phyloP scores from a whole-genome alignment of 192 early-diverging fungal genomes.

The Coemansia sp. region DNA sequence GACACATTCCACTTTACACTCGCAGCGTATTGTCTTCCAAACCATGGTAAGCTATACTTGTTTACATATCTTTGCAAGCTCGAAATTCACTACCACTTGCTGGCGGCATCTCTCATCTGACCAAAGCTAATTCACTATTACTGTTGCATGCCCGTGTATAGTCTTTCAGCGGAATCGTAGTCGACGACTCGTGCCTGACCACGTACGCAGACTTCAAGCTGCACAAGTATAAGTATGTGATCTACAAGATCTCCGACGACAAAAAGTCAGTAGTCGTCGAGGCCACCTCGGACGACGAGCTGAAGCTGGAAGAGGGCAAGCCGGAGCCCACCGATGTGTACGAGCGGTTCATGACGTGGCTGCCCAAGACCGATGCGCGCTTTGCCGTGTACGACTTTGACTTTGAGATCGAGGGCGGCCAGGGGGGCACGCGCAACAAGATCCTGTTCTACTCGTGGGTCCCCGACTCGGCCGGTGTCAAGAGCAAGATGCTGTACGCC shows the following conservation, averaged over 20 bases:
- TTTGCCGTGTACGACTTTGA: constrained; percentile 90
- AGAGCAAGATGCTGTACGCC: constrained; percentile 88
- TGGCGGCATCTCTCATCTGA: background rate
- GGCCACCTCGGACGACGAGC: constrained; percentile 52
- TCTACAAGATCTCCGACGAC: constrained; percentile 77
- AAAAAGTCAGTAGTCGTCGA: constrained; percentile 63
- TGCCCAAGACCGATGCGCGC: constrained; percentile 70
- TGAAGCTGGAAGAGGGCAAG: constrained; percentile 60
- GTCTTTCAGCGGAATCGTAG: constrained; percentile 75
- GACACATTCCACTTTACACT: too few species aligned
- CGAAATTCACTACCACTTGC: too few species aligned
- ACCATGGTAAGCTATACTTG: too few species aligned
- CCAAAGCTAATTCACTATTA: background rate
- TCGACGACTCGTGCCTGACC: constrained; percentile 58
- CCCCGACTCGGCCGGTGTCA: constrained; percentile 72
- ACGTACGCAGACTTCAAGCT: constrained; percentile 72
- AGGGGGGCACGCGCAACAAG: constrained; percentile 75
- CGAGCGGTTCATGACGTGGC: constrained; percentile 60
- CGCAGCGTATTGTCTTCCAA: too few species aligned
- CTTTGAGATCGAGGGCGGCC: constrained; percentile 57
- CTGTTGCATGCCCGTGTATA: constrained; percentile 20
- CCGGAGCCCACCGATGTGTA: constrained; percentile 42
- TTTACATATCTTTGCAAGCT: too few species aligned
- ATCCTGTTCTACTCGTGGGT: constrained; percentile 85
- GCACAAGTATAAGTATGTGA: constrained; percentile 58